Conservation (phyloP, 2,329 filamentous ascomycete genomes). For the Penicillium sp. region DNA sequence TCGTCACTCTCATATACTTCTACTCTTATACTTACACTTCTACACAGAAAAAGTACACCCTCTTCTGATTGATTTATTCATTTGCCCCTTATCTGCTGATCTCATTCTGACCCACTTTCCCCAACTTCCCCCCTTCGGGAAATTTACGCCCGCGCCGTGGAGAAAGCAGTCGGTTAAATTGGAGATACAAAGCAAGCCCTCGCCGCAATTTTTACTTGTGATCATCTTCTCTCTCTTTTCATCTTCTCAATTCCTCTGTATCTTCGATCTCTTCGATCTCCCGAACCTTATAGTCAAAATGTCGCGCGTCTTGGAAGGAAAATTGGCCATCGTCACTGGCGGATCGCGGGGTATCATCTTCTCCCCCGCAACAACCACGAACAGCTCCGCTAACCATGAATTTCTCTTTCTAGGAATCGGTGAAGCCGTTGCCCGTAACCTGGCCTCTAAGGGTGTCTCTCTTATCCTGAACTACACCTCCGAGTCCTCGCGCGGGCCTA, state of each 20-base stretch:
- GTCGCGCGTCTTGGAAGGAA: slow-evolving; percentile 64
- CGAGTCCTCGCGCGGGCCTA: slow-evolving; percentile 59
- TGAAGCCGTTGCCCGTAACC: slow-evolving; percentile 67
- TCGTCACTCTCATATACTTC: background rate
- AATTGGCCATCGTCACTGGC: slow-evolving; percentile 78
- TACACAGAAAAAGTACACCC: too few species aligned
- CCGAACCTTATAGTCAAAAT: background rate
- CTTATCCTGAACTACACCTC: slow-evolving; percentile 75
- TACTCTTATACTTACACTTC: background rate
- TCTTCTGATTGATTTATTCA: too few species aligned
- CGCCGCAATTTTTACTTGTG: background rate
- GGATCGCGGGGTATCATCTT: slow-evolving; percentile 70
- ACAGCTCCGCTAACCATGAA: slow-evolving; percentile 7
- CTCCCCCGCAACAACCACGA: background rate
- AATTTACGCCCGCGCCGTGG: slow-evolving; percentile 30
- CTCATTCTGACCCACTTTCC: slow-evolving; percentile 6
- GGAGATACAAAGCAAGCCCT: background rate
- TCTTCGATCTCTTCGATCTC: background rate
- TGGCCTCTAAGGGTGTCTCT: slow-evolving; percentile 73
- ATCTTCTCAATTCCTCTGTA: slow-evolving; percentile 11
- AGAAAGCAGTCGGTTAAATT: slow-evolving; percentile 15
- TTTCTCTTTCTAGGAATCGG: slow-evolving; percentile 67
- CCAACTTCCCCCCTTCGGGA: slow-evolving; percentile 24
- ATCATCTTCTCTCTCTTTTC: slow-evolving; percentile 11
- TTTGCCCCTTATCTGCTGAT: background rate